phyloP scores from a whole-genome alignment of 2,329 filamentous ascomycete genomes.

The Scedosporium boydii region DNA sequence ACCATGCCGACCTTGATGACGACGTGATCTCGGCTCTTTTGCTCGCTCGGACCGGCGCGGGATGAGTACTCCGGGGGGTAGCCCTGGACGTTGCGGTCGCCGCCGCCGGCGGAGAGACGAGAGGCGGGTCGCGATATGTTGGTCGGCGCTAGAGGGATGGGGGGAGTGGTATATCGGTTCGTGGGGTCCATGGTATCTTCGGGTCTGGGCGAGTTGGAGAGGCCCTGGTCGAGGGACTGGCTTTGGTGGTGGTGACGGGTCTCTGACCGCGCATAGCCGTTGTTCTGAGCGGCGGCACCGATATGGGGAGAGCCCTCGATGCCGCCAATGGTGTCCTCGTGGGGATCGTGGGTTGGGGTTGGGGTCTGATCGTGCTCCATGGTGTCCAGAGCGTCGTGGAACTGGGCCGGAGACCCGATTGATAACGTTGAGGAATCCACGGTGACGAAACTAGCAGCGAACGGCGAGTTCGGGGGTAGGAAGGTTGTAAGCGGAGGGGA shows the following conservation, averaged over 20 bases:
- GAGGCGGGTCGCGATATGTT: conserved; percentile 42
- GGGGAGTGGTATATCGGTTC: conserved; percentile 36
- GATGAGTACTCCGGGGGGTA: background rate
- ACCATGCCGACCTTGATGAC: conserved; percentile 99
- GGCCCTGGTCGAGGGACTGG: conserved; percentile 40
- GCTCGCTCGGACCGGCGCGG: conserved; percentile 15
- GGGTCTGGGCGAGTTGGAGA: conserved; percentile 27
- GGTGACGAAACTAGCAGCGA: conserved; percentile 18
- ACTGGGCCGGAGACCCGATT: conserved; percentile 40
- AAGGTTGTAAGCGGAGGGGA: conserved; percentile 10
- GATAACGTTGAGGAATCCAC: conserved; percentile 44
- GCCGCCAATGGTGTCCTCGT: conserved; percentile 40
- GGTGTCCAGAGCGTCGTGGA: conserved; percentile 40
- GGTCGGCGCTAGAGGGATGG: conserved; percentile 32
- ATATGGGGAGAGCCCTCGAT: conserved; percentile 38
- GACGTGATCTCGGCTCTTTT: conserved; percentile 58
- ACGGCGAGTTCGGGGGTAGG: conserved; percentile 8
- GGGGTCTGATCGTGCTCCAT: conserved; percentile 32
- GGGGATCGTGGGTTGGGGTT: conserved; percentile 22
- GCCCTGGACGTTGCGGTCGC: conserved; percentile 26
- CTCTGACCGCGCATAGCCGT: conserved; percentile 21
- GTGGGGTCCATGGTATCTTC: conserved; percentile 31
- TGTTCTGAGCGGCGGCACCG: conserved; percentile 16
- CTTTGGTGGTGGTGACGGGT: conserved; percentile 33
- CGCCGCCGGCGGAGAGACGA: conserved; percentile 35